These are phyloP conservation scores for Rubroshorea leprosula DNA, from an alignment of 345 rosid species.

Conservation along the genomic window DNA sequence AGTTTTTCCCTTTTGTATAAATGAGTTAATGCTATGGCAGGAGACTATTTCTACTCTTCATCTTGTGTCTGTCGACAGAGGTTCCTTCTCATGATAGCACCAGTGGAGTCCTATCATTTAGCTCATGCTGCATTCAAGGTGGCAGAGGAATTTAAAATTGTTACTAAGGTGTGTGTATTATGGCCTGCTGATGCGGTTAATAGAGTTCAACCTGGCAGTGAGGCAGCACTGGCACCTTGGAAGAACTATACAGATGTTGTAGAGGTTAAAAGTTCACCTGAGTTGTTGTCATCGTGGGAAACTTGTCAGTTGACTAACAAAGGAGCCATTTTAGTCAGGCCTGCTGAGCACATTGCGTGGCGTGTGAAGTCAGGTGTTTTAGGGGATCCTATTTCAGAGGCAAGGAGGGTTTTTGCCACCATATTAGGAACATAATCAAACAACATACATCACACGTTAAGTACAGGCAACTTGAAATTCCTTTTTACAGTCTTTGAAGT, in stretches of 20 bases:
- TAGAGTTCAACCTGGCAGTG: conserved; percentile 29
- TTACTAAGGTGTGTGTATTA: conserved; percentile 48
- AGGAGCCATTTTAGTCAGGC: conserved; percentile 75
- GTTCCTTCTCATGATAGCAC: conserved; percentile 77
- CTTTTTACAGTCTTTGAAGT: no score
- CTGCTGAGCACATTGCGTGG: conserved; percentile 86
- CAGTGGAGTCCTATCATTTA: conserved; percentile 60
- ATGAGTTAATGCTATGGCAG: conserved; percentile 26
- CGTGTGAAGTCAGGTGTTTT: conserved; percentile 37
- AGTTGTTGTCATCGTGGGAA: conserved; percentile 66
- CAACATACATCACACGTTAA: no score
- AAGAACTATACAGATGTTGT: conserved; percentile 49
- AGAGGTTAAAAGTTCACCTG: conserved; percentile 37
- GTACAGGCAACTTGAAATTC: no score
- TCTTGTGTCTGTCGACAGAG: conserved; percentile 53
- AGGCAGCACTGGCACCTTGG: conserved; percentile 54
- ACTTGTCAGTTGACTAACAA: conserved; percentile 57
- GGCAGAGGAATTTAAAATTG: conserved; percentile 50
- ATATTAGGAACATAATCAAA: conserved; percentile 33
- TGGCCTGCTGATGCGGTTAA: conserved; percentile 44
- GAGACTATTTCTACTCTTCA: conserved; percentile 60
- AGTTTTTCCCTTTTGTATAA: not conserved
- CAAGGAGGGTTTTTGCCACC: conserved; percentile 49
- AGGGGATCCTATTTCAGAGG: conserved; percentile 40
- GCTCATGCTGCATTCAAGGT: conserved; percentile 47